Evolutionary conservation across 2,329 filamentous ascomycete genomes (phyloP).

Genomic region (Parafenestella ontariensis): DNA sequence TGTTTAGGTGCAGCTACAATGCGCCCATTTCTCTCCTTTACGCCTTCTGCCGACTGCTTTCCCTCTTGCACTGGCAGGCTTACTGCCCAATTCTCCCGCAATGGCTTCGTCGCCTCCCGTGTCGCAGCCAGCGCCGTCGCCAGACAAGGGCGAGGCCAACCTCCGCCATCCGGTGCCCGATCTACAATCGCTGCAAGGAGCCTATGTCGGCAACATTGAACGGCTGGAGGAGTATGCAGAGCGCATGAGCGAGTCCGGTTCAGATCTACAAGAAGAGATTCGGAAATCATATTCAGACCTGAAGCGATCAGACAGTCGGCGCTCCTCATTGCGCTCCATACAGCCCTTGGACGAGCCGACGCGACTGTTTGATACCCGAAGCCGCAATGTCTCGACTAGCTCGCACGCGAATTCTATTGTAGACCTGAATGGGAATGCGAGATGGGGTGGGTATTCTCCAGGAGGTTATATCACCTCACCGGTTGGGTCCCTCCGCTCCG

Average conservation of each 20-base stretch:
- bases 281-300: conserved; percentile 74
- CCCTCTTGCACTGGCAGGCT: conserved; percentile 1
- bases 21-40: conserved; percentile 23
- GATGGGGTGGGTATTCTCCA: conserved; percentile 74
- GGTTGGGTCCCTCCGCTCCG: conserved; percentile 64
- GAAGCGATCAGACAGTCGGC: conserved; percentile 72
- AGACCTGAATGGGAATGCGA: conserved; percentile 70
- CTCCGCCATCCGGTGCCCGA: conserved; percentile 67
- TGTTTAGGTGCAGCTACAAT: conserved; percentile 19
- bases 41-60: background rate
- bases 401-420: conserved; percentile 67
- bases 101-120: conserved; percentile 34
- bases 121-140: conserved; percentile 26
- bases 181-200: conserved; percentile 66
- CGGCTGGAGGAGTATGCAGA: conserved; percentile 79
- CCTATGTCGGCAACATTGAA: conserved; percentile 71
- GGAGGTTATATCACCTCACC: conserved; percentile 73
- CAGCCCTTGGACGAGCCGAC: conserved; percentile 34
- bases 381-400: conserved; percentile 52
- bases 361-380: conserved; percentile 38
- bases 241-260: conserved; percentile 72
- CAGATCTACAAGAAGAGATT: conserved; percentile 80
- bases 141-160: conserved; percentile 27
- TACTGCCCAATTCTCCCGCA: conserved; percentile 7
- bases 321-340: conserved; percentile 67